Base-by-base conservation (phyloP, 345 rosid genomes). In the Acer campestre region DNA sequence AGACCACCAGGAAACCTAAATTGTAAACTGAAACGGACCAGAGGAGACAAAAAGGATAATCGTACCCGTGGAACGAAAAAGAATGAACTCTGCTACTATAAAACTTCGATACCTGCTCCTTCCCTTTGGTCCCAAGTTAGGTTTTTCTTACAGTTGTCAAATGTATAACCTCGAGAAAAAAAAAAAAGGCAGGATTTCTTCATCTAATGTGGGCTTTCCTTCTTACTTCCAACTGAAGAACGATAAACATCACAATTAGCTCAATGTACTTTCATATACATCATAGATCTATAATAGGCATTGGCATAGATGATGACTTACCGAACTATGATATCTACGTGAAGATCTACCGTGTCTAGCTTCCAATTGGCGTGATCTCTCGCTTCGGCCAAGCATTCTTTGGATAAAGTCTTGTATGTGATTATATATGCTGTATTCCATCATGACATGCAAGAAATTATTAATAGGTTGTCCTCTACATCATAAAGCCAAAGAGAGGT, bases 371-470 rank as follows among this genome's bases (percentile, higher is more conserved):
- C 76, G 82, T 48, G 75, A 49, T 85, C 80, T 82, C 56, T 65
- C 67, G 53, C 63, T 71, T 66, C 53, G 61, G 48, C 81, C 81
- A 51, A 72, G 73, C 73, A 82, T 61, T 84, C 84, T 82, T 79
- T 69, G 75, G 5, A 77, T 78, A 23, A 83, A 87, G 10, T 82
- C 90, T 56, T 84, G 88, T 67, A 80, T 61, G 67, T 89, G 90
- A 67, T 86, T 87, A 80, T 89, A 87, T 61, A 83, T 87, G 85
- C 88, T 86, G 88, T 65, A 82, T 56, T 44, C 68, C 74, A 76
- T 65, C 74, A 76, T 65, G 23, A 40, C 74, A 79, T 73, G 61
- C 63, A 68, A 73, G 68, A 46, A 9, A 9, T 10, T 46, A 46
- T 10, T 46, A 46, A 8, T 42, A 42, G 46, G 46, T 35, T 35